phyloP scores from a whole-genome alignment of 805 yeast genomes.

The Zygosaccharomyces gambellarensis region DNA sequence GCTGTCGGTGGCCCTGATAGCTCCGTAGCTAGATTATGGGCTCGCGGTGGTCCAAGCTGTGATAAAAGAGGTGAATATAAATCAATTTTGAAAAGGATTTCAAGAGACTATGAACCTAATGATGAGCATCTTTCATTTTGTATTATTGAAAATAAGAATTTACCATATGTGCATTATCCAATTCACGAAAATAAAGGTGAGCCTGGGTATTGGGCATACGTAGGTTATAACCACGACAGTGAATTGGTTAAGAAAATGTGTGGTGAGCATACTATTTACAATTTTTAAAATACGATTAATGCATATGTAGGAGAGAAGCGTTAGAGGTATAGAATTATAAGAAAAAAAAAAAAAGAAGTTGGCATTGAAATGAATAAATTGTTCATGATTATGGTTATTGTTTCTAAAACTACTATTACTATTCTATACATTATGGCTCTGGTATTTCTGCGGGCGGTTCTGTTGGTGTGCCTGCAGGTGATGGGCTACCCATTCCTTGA shows the following conservation, averaged over 20 bases:
- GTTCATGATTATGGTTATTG: no score
- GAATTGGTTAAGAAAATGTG: conserved; percentile 24
- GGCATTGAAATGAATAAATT: no score
- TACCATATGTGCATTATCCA: conserved; percentile 33
- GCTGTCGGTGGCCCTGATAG: conserved; percentile 21
- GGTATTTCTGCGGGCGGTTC: not conserved
- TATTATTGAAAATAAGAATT: conserved; percentile 31
- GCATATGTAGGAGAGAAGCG: not conserved
- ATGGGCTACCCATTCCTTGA: not conserved
- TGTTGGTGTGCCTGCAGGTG: not conserved
- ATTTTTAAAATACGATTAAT: conserved; percentile 16
- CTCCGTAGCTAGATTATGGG: conserved; percentile 32
- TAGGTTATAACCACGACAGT: conserved; percentile 28
- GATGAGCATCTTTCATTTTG: conserved; percentile 36
- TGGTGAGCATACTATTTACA: conserved; percentile 26
- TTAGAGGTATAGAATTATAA: not conserved
- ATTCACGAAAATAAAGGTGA: conserved; percentile 32
- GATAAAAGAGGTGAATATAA: conserved; percentile 42
- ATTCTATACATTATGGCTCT: not conserved
- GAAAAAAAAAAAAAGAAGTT: not conserved
- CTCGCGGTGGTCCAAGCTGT: conserved; percentile 42
- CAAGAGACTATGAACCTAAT: conserved; percentile 40
- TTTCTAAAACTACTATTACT: not conserved
- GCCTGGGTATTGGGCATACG: conserved; percentile 36
- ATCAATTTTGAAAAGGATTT: conserved; percentile 37